A percentile compares a stretch with the other conserved stretches of the same genome.
Evolutionary conservation across 768 basidiomycete genomes (phyloP).

Genomic region (Tricholoma bakamatsutake): DNA sequence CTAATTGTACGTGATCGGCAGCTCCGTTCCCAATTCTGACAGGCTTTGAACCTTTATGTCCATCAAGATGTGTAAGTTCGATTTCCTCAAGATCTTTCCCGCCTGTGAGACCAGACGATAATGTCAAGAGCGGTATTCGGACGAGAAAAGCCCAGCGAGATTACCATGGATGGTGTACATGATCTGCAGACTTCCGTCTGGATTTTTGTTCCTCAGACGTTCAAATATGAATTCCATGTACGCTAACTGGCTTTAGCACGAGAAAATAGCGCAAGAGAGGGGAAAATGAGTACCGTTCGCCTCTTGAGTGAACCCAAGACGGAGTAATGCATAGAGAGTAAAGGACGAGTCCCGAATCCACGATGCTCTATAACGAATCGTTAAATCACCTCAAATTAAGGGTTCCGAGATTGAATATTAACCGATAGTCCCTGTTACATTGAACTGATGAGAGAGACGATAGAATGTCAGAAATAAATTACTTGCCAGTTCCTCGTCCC

Average conservation of each 20-base stretch:
- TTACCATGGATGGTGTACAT: conserved; percentile 95
- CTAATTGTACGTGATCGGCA: conserved; percentile 87
- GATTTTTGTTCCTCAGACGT: conserved; percentile 75
- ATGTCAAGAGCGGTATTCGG: not conserved
- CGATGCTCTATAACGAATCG: conserved; percentile 44
- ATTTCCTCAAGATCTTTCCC: conserved; percentile 79
- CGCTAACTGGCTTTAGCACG: conserved; percentile 33
- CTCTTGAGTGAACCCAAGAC: conserved; percentile 92
- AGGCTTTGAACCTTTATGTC: conserved; percentile 79
- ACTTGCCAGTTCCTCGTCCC: conserved; percentile 82
- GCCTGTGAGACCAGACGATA: conserved; percentile 28
- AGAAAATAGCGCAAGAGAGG: not conserved
- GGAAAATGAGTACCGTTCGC: conserved; percentile 56
- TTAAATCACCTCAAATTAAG: not conserved
- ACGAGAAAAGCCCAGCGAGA: not conserved
- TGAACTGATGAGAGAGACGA: not conserved
- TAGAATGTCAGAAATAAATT: not conserved
- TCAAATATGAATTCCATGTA: conserved; percentile 92
- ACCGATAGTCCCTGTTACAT: conserved; percentile 59
- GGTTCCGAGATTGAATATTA: conserved; percentile 3
- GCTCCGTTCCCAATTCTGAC: conserved; percentile 96
- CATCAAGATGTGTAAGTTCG: conserved; percentile 83
- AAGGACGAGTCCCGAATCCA: conserved; percentile 98
- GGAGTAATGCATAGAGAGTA: conserved; percentile 89
- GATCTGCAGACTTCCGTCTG: conserved; percentile 90